Percentiles rank a stretch among this genome's conserved stretches.
These are phyloP conservation scores for Euphrasia arctica DNA, from an alignment of 305 asterid genomes.

Conservation along the genomic window DNA sequence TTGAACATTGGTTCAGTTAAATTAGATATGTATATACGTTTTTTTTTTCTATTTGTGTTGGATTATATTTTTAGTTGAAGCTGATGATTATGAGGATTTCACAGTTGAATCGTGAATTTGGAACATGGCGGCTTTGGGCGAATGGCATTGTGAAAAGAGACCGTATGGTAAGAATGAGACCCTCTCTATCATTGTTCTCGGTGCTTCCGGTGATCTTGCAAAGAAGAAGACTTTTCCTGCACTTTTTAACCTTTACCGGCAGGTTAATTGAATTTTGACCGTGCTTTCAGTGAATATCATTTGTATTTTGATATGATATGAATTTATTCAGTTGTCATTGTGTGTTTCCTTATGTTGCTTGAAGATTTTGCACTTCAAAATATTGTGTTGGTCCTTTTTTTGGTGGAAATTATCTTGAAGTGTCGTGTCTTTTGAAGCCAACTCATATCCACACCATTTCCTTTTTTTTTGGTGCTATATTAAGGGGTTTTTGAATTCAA, in stretches of 20 bases:
- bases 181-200: conserved; percentile 85
- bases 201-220: conserved; percentile 99
- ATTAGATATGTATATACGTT: neutral
- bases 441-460: neutral
- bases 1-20: conserved; percentile 2
- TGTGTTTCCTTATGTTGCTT: neutral
- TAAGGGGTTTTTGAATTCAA: conserved; percentile 66
- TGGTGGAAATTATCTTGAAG: neutral
- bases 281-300: neutral
- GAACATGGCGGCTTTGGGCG: conserved; percentile 46
- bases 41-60: neutral
- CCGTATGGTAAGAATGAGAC: conserved; percentile 42
- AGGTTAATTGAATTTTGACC: conserved; percentile 41
- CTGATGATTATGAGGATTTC: neutral
- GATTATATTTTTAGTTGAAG: neutral
- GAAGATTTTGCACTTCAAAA: neutral
- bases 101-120: conserved; percentile 32
- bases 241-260: conserved; percentile 83
- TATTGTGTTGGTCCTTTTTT: neutral
- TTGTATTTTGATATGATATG: neutral
- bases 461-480: neutral
- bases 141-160: conserved; percentile 73
- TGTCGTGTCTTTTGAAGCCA: neutral
- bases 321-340: neutral
- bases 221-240: conserved; percentile 99